phyloP scores from a whole-genome alignment of 2,329 filamentous ascomycete species.

The Aureobasidium sp. region DNA sequence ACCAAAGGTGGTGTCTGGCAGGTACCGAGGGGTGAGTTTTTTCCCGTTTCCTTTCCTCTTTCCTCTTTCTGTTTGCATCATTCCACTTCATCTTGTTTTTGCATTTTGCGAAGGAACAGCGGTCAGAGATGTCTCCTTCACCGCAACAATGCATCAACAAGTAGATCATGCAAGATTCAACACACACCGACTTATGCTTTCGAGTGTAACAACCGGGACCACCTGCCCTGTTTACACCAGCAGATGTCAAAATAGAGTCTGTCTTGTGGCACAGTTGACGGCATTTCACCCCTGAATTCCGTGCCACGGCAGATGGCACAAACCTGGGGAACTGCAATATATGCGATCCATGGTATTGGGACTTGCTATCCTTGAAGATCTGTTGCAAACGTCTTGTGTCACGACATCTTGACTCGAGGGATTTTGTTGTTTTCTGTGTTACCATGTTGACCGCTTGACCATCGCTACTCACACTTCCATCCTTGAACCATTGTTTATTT shows the following conservation, averaged over 20 bases:
- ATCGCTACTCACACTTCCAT: too few relatives aligned
- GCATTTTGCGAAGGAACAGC: neutral
- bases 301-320: neutral
- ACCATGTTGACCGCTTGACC: neutral
- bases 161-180: neutral
- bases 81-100: neutral
- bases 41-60: slow-evolving; percentile 11
- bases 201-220: neutral
- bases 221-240: neutral
- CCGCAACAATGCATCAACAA: neutral
- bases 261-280: neutral
- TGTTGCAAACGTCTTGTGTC: neutral
- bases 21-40: slow-evolving; percentile 75
- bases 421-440: too few relatives aligned
- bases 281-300: neutral
- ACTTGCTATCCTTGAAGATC: neutral
- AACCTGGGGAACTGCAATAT: neutral
- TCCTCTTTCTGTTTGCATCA: neutral
- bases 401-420: neutral
- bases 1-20: slow-evolving; percentile 86
- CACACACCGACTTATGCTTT: neutral
- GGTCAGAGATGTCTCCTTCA: neutral
- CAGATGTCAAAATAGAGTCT: slow-evolving; percentile 1
- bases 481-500: too few relatives aligned
- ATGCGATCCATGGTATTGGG: neutral